Evolutionary conservation across 768 basidiomycete genomes (phyloP).

Genomic region (Russula olivacea): DNA sequence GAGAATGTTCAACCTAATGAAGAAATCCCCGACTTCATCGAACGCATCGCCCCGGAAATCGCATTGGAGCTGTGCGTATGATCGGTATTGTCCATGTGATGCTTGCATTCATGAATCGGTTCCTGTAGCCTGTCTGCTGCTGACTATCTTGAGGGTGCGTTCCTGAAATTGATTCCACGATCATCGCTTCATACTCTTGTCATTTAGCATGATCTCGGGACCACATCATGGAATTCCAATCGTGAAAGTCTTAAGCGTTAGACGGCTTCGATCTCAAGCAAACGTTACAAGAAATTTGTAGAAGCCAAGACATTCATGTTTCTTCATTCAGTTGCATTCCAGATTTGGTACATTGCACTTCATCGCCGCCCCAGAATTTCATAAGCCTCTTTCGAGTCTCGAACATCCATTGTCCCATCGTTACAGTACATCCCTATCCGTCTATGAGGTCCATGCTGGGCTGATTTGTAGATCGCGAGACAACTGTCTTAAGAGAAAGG

Average conservation of each 20-base stretch:
- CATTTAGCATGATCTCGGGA: slow-evolving; percentile 11
- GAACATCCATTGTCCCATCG: neutral
- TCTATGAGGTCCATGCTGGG: neutral
- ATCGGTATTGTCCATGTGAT: neutral
- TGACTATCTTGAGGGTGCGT: slow-evolving; percentile 58
- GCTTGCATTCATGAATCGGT: slow-evolving; percentile 2
- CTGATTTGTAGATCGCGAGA: neutral
- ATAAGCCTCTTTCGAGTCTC: neutral
- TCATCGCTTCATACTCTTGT: neutral
- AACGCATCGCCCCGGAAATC: slow-evolving; percentile 81
- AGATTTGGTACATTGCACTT: neutral
- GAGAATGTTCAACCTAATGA: slow-evolving; percentile 65
- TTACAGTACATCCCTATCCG: neutral
- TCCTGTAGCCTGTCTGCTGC: slow-evolving; percentile 48
- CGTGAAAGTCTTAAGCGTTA: neutral
- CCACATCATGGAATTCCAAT: neutral
- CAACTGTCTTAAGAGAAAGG: neutral
- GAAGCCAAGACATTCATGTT: neutral
- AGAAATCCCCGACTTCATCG: slow-evolving; percentile 78
- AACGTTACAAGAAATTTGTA: neutral
- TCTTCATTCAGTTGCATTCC: neutral
- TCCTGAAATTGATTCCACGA: neutral
- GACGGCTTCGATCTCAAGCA: neutral
- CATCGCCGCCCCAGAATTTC: neutral
- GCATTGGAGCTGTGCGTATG: slow-evolving; percentile 78